Conservation (phyloP, 352 stramenopile species). For the Pythium rishiriense region DNA sequence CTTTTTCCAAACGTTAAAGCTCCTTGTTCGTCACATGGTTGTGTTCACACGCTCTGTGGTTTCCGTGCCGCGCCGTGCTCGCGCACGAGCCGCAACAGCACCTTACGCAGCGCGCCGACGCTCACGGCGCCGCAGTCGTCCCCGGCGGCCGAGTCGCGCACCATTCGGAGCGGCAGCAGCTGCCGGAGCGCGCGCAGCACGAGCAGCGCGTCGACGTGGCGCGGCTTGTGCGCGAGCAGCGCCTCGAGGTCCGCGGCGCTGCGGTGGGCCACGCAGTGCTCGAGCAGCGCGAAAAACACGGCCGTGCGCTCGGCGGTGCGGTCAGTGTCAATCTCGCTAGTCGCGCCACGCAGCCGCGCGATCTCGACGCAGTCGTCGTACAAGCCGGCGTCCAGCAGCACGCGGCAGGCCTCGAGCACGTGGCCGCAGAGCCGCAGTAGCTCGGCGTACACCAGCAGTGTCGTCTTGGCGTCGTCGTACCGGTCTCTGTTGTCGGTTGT, state of each 20-base stretch:
- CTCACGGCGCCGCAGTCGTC: slow-evolving; percentile 9
- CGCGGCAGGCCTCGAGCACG: slow-evolving; percentile 52
- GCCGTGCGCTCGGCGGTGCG: slow-evolving; percentile 12
- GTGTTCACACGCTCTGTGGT: too few relatives aligned
- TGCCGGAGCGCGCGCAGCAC: slow-evolving; percentile 51
- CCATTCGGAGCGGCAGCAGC: slow-evolving; percentile 32
- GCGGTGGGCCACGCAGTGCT: slow-evolving; percentile 60
- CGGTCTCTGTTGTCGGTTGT: not conserved
- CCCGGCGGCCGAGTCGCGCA: not conserved
- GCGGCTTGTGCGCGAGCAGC: slow-evolving; percentile 54
- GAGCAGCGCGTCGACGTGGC: slow-evolving; percentile 55
- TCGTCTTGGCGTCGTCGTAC: slow-evolving; percentile 23
- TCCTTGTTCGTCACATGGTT: too few relatives aligned
- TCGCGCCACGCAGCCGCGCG: slow-evolving; percentile 21
- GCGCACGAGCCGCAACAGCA: slow-evolving; percentile 25
- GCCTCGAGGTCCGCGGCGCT: slow-evolving; percentile 43
- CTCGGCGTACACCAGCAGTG: slow-evolving; percentile 61
- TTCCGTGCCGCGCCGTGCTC: slow-evolving; percentile 20
- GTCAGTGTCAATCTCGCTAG: not conserved
- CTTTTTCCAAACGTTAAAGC: too few relatives aligned
- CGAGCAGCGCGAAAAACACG: slow-evolving; percentile 70
- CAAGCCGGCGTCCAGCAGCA: slow-evolving; percentile 60
- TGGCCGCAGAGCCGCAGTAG: slow-evolving; percentile 56
- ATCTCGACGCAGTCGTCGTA: slow-evolving; percentile 66
- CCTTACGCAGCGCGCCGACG: slow-evolving; percentile 27